phyloP scores from a whole-genome alignment of 2,329 filamentous ascomycete genomes.

The Hypoxylon sp. region DNA sequence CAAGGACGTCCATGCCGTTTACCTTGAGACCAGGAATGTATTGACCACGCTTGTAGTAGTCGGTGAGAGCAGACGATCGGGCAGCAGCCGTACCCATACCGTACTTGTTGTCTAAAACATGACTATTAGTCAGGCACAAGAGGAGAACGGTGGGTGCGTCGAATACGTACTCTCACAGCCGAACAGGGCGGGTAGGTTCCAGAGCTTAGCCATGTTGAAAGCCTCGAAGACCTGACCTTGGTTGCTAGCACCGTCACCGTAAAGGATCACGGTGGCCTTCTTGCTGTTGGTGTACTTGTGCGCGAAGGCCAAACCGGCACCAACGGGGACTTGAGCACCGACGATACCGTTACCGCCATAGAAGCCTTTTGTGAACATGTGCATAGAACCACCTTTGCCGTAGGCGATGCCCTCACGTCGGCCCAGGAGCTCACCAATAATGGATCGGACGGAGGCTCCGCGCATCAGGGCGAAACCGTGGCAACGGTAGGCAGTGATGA shows the following conservation, averaged over 20 bases:
- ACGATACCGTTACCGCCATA: constrained; percentile 99
- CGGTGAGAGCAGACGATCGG: constrained; percentile 93
- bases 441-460: constrained; percentile 87
- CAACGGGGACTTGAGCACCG: constrained; percentile 97
- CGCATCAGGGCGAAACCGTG: constrained; percentile 99
- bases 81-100: constrained; percentile 98
- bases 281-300: constrained; percentile 93
- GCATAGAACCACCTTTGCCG: constrained; percentile 99
- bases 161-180: constrained; percentile 90
- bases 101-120: constrained; percentile 92
- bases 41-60: constrained; percentile 99
- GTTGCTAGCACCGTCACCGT: constrained; percentile 98
- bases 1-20: constrained; percentile 99
- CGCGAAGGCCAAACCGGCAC: constrained; percentile 95
- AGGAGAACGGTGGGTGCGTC: not conserved
- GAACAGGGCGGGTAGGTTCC: constrained; percentile 95
- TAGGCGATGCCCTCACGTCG: constrained; percentile 96
- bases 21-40: constrained; percentile 99
- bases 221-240: constrained; percentile 99
- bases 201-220: constrained; percentile 99
- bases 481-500: constrained; percentile 99
- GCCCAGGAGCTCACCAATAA: constrained; percentile 95
- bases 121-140: constrained; percentile 46
- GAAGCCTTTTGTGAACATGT: constrained; percentile 99
- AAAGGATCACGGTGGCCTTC: constrained; percentile 88